Conservation (phyloP, 139 green algal species). For the Volvox reticuliferus region DNA sequence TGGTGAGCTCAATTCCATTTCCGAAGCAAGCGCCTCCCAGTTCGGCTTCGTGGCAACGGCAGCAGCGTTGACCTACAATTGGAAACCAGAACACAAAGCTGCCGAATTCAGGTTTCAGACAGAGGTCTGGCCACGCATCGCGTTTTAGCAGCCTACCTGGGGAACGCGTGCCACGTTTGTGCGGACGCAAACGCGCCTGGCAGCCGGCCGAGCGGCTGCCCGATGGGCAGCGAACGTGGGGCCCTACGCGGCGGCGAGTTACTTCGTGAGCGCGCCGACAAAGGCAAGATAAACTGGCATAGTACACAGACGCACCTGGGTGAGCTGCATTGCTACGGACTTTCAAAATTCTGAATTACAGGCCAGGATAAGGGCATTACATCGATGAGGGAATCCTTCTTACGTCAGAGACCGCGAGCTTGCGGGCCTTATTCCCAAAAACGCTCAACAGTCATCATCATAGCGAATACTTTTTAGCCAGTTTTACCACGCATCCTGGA, state of each 20-base stretch:
- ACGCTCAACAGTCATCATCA: no score
- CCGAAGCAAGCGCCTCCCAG: conserved; percentile 68
- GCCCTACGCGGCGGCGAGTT: neutral
- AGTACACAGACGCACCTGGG: conserved; percentile 18
- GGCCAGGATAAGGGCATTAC: no score
- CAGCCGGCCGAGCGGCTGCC: neutral
- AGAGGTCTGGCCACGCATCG: no score
- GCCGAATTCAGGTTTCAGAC: neutral
- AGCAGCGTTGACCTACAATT: conserved; percentile 54
- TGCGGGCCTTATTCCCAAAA: no score
- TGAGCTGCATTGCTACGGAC: conserved; percentile 19
- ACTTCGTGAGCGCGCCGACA: conserved; percentile 20
- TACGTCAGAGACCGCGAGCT: no score
- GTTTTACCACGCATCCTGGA: no score
- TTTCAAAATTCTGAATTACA: no score
- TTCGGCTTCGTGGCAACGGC: conserved; percentile 57
- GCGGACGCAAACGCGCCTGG: neutral
- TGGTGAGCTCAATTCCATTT: conserved; percentile 87
- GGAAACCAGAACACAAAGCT: neutral
- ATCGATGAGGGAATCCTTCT: no score
- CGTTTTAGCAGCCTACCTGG: neutral
- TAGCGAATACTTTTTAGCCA: no score
- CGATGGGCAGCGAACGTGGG: conserved; percentile 30
- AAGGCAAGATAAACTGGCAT: neutral
- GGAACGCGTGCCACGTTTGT: conserved; percentile 13